Evolutionary conservation across 164 flowering plant species (phyloP).

Genomic region (grape (Vitis vinifera)): DNA sequence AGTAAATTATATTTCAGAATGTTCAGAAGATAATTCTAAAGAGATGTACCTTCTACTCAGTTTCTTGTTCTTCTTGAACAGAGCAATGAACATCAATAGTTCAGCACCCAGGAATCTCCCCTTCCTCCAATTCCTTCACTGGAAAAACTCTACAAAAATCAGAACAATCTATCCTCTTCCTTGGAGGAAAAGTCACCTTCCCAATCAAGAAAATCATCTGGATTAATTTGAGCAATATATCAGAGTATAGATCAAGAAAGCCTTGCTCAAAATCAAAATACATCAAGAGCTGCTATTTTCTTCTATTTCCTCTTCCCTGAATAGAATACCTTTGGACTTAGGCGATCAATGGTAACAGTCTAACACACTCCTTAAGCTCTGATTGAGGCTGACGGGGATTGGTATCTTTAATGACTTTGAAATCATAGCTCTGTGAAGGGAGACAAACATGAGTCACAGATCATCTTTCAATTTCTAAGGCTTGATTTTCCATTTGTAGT

Average conservation of each 20-base stretch:
- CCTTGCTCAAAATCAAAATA: conserved; percentile 63
- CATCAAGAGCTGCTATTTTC: conserved; percentile 30
- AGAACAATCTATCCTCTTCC: conserved; percentile 11
- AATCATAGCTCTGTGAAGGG: conserved; percentile 56
- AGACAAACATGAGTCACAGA: conserved; percentile 55
- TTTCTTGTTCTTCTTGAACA: too few relatives aligned
- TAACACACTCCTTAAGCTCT: conserved; percentile 9
- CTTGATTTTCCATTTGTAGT: too few relatives aligned
- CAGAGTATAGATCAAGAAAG: conserved; percentile 55
- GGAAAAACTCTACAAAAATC: conserved; percentile 8
- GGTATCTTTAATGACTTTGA: conserved; percentile 47
- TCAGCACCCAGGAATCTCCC: conserved; percentile 45
- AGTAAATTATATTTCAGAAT: too few relatives aligned
- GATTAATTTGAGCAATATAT: conserved; percentile 48
- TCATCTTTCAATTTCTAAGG: too few relatives aligned
- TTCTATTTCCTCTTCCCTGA: conserved; percentile 72
- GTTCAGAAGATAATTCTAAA: too few relatives aligned
- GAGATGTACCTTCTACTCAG: too few relatives aligned
- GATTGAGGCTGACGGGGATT: conserved; percentile 14
- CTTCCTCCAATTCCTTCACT: conserved; percentile 65
- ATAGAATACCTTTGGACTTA: conserved; percentile 48
- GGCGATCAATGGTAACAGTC: conserved; percentile 18
- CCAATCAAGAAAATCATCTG: conserved; percentile 63
- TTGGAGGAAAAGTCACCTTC: conserved; percentile 33
- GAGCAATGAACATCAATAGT: too few relatives aligned